Evolutionary conservation across 1,139 yeast genomes (phyloP), one percentile per base, ranked within the genome.

Genomic region (Scheffersomyces cryptocercus): DNA sequence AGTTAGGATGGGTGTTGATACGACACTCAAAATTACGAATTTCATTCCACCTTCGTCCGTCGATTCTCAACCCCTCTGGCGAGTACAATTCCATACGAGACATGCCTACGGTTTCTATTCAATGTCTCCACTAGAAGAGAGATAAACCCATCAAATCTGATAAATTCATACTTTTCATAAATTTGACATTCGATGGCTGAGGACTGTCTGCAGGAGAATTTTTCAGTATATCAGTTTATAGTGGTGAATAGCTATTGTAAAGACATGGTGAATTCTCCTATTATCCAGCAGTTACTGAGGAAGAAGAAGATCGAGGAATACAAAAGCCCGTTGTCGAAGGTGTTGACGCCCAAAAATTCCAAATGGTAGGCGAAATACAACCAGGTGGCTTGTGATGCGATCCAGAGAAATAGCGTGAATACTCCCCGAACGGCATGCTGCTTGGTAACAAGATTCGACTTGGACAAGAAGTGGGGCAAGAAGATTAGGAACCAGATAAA

Each of bases 31-130:
- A 88, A 34, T 84, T 77, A 43, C 98, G 82, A 39, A 91, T 73
- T 62, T 93, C 98, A 57, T 91, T 89, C 93, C 95, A 90, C 54
- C 99, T 77, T 59, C 99, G 81, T 3, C 99, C 99, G 58, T 93
- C 98, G 10, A 86, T 73, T 53, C 98, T 76, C 39, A 93, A 75
- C 4, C 98, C 99, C 64, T 91, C 98, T 2, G 97, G 97, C 0
- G 97, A 89, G 59, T 88, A 90, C 40, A 91, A 67, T 68, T 91
- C 99, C 63, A 83, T 71, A 46, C 87, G 72, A 35, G 85, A 81
- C 35, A 31, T 31, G 8, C 2, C 26, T 20, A 20, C 26, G 8
- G 9, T 20, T 20, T 6, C 26, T 20, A 5, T 20, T 6, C 8
- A 20, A 20, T 20, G 26, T 6, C 26, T 6, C 9, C 26, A 20